Evolutionary conservation across 139 green algal genomes (phyloP).

Genomic region (Chlorokybus atmophyticus): DNA sequence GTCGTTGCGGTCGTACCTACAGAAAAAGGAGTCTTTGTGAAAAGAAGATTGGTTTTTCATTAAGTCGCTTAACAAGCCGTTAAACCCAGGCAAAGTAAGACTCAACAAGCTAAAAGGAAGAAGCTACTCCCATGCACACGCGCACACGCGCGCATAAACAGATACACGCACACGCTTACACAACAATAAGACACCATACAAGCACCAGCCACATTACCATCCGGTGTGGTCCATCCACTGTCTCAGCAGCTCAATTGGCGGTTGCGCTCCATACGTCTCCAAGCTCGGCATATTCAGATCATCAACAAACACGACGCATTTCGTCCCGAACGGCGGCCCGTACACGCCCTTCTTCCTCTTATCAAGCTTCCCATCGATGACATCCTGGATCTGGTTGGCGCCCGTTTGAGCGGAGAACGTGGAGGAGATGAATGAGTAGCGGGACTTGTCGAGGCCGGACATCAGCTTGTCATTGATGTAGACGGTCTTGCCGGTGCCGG

Average conservation of each 20-base stretch:
- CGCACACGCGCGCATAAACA: no score
- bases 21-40: no score
- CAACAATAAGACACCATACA: no score
- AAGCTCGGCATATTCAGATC: conserved; percentile 39
- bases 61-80: no score
- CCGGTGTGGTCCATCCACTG: conserved; percentile 33
- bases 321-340: conserved; percentile 23
- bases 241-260: conserved; percentile 34
- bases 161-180: no score
- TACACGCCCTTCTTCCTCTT: conserved; percentile 35
- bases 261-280: conserved; percentile 34
- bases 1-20: conserved; percentile 35
- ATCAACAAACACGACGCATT: conserved; percentile 29
- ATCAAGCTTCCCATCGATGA: conserved; percentile 49
- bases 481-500: conserved; percentile 57
- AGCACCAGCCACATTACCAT: no score
- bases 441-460: conserved; percentile 32
- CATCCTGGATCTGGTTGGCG: conserved; percentile 59
- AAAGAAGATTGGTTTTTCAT: no score
- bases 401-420: conserved; percentile 60
- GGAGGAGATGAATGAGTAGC: conserved; percentile 46
- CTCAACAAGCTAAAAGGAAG: no score
- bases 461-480: conserved; percentile 45
- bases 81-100: no score
- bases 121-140: no score